phyloP scores from a whole-genome alignment of 2,329 filamentous ascomycete species.

The Daldinia sp. region DNA sequence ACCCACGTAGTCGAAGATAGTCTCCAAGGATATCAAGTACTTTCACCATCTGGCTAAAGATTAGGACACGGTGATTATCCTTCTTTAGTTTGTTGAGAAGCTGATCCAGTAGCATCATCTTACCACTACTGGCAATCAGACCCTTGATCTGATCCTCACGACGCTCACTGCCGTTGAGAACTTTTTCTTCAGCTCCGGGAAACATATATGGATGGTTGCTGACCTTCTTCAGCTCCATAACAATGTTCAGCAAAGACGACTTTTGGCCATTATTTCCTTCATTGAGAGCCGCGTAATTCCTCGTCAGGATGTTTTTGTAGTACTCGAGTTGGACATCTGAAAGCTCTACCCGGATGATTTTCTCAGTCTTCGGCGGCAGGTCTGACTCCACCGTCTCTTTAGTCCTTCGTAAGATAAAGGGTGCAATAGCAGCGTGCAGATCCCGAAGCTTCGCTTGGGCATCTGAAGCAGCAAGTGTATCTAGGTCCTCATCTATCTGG shows the following conservation, averaged over 20 bases:
- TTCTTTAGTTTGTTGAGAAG: slow-evolving; percentile 92
- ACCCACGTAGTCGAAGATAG: slow-evolving; percentile 91
- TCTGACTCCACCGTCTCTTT: slow-evolving; percentile 98
- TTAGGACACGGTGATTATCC: slow-evolving; percentile 93
- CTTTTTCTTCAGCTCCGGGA: slow-evolving; percentile 87
- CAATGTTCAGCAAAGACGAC: slow-evolving; percentile 94
- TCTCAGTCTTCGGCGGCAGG: slow-evolving; percentile 94
- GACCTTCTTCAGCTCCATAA: slow-evolving; percentile 99
- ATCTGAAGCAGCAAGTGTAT: slow-evolving; percentile 76
- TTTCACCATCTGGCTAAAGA: slow-evolving; percentile 99
- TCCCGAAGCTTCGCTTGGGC: slow-evolving; percentile 88
- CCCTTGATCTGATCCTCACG: slow-evolving; percentile 92
- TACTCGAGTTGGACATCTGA: slow-evolving; percentile 97
- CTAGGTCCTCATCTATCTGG: slow-evolving; percentile 89
- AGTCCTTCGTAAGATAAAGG: slow-evolving; percentile 93
- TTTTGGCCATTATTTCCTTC: slow-evolving; percentile 91
- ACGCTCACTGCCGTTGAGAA: slow-evolving; percentile 79
- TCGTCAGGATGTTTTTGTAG: slow-evolving; percentile 97
- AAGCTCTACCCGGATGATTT: slow-evolving; percentile 97
- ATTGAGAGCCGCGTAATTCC: slow-evolving; percentile 94
- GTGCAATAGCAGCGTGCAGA: slow-evolving; percentile 85
- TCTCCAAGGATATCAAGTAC: slow-evolving; percentile 97
- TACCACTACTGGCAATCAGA: slow-evolving; percentile 95
- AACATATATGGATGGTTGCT: slow-evolving; percentile 99
- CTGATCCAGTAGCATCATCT: slow-evolving; percentile 98